Evolutionary conservation across 139 green algal species (phyloP).

Genomic region (Picochlorum sp.): DNA sequence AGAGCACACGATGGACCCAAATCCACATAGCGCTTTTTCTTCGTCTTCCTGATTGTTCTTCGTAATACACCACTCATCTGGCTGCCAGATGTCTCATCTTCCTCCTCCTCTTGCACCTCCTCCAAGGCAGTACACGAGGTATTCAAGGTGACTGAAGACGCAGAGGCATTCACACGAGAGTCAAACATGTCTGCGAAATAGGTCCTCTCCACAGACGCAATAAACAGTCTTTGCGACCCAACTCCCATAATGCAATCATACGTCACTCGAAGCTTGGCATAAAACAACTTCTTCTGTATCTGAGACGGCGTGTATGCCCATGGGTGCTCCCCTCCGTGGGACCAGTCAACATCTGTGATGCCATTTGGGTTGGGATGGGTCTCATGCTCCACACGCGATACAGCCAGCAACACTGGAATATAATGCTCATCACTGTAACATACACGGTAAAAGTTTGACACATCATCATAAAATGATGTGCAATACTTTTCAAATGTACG

Average conservation of each 20-base stretch:
- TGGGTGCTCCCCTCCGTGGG: slow-evolving; percentile 7
- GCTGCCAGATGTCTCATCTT: too few species aligned
- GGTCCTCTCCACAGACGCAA: too few species aligned
- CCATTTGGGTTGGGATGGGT: slow-evolving; percentile 8
- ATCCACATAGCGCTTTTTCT: not conserved
- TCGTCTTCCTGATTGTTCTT: too few species aligned
- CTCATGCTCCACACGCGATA: not conserved
- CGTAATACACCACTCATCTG: too few species aligned
- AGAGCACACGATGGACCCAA: not conserved
- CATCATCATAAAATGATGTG: slow-evolving; percentile 6
- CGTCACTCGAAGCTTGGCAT: not conserved
- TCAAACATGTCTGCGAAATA: too few species aligned
- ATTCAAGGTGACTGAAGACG: too few species aligned
- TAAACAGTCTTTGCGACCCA: too few species aligned
- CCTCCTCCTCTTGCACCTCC: too few species aligned
- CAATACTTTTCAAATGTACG: slow-evolving; percentile 23
- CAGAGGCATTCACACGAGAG: too few species aligned
- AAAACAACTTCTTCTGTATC: not conserved
- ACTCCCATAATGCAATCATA: not conserved
- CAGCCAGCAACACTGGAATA: slow-evolving; percentile 21
- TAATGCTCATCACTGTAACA: slow-evolving; percentile 30
- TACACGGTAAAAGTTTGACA: slow-evolving; percentile 13
- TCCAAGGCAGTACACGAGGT: too few species aligned
- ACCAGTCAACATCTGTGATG: slow-evolving; percentile 14
- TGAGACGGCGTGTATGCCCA: not conserved